Evolutionary conservation across 2,329 filamentous ascomycete genomes (phyloP).

Genomic region (Xylogone sp.): DNA sequence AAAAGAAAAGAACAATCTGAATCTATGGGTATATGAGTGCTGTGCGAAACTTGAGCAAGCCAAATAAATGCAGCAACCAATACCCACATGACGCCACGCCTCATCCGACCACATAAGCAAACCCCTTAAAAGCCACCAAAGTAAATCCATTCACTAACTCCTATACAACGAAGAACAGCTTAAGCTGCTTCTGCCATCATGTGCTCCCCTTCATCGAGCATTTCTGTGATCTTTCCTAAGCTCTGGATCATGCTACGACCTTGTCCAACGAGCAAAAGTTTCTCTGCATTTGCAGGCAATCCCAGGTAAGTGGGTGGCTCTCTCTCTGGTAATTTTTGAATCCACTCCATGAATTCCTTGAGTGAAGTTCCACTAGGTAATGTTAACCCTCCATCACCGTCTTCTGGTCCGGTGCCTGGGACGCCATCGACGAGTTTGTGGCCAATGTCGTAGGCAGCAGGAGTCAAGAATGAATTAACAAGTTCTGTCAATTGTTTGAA

Average conservation of each 20-base stretch:
- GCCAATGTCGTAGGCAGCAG: conserved; percentile 85
- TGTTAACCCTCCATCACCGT: conserved; percentile 57
- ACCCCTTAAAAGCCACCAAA: background rate
- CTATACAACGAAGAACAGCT: background rate
- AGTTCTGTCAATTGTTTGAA: conserved; percentile 70
- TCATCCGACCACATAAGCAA: background rate
- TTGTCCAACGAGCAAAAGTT: conserved; percentile 83
- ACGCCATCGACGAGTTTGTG: conserved; percentile 76
- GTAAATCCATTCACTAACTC: background rate
- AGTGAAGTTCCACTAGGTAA: conserved; percentile 80
- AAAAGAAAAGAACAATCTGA: background rate
- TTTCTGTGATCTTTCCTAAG: conserved; percentile 76
- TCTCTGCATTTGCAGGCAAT: conserved; percentile 93
- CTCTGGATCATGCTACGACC: conserved; percentile 82
- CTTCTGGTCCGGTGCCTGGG: conserved; percentile 33
- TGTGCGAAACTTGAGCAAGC: background rate
- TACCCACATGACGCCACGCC: background rate
- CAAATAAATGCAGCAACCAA: background rate
- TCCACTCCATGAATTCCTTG: conserved; percentile 86
- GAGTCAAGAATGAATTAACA: conserved; percentile 75
- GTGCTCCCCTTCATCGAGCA: conserved; percentile 93
- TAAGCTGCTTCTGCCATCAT: conserved; percentile 63
- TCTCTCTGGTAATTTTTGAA: conserved; percentile 85
- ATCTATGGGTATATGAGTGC: background rate
- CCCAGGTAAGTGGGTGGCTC: conserved; percentile 96